Percentiles rank a stretch among this genome's conserved stretches.
These are phyloP conservation scores for Escallonia rubra DNA, from an alignment of 129 eudicot genomes.

Conservation along the genomic window DNA sequence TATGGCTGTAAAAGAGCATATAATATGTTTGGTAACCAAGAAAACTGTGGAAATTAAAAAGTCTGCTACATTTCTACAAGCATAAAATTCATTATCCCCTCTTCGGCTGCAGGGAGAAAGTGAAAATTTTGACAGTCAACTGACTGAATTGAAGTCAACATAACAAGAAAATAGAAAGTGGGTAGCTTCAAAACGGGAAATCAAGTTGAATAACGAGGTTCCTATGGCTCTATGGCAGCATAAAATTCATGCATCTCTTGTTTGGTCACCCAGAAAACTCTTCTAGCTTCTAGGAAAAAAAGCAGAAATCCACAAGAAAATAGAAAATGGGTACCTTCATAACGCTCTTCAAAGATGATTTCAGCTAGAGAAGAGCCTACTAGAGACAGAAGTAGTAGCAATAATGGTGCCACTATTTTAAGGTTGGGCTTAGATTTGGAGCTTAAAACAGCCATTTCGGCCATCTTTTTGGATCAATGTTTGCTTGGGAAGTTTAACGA, in stretches of 20 bases:
- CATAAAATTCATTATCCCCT: too few species aligned
- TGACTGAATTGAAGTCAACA: neutral
- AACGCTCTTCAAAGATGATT: conserved; percentile 88
- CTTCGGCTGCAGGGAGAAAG: too few species aligned
- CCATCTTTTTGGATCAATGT: too few species aligned
- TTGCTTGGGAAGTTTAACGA: too few species aligned
- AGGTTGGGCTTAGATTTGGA: conserved; percentile 10
- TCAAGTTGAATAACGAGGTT: neutral
- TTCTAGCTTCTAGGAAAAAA: neutral
- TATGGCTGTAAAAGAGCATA: too few species aligned
- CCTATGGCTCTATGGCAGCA: too few species aligned
- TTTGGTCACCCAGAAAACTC: neutral
- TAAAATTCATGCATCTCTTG: neutral
- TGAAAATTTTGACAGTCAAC: too few species aligned
- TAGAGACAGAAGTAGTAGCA: conserved; percentile 27
- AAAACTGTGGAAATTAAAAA: too few species aligned
- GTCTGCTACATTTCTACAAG: too few species aligned
- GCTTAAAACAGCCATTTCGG: neutral
- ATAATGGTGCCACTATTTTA: conserved; percentile 12
- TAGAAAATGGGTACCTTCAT: conserved; percentile 43
- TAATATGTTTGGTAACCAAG: too few species aligned
- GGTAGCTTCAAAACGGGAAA: neutral
- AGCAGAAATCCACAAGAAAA: neutral
- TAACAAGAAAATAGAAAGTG: too few species aligned
- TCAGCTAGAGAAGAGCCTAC: conserved; percentile 39